phyloP scores from a whole-genome alignment of 148 eudicot species.

The Polygonum aviculare region DNA sequence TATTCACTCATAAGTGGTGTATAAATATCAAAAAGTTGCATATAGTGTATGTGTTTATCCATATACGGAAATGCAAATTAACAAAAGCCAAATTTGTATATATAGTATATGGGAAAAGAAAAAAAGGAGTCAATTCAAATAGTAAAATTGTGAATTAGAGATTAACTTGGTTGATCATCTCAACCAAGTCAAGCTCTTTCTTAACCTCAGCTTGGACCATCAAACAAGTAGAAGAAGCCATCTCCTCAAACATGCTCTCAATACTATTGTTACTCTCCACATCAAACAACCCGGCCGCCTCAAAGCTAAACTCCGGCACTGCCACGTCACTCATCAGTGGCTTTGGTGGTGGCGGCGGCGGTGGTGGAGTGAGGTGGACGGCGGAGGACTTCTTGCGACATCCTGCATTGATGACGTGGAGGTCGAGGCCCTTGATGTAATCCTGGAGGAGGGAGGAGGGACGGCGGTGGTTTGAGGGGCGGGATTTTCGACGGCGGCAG shows the following conservation, averaged over 20 bases:
- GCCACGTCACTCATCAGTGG: not conserved
- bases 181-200: slow-evolving; percentile 51
- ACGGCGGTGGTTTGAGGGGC: slow-evolving; percentile 34
- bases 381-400: slow-evolving; percentile 27
- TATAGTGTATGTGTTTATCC: not conserved
- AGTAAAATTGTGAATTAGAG: slow-evolving; percentile 8
- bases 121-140: not conserved
- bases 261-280: slow-evolving; percentile 18
- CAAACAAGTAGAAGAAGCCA: slow-evolving; percentile 11
- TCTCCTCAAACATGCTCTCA: slow-evolving; percentile 36
- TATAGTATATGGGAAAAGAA: no score
- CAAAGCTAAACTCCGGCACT: slow-evolving; percentile 42
- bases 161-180: slow-evolving; percentile 49
- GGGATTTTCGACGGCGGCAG: slow-evolving; percentile 43
- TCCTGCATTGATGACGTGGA: slow-evolving; percentile 40
- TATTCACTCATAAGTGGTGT: not conserved
- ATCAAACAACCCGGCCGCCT: slow-evolving; percentile 29
- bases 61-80: not conserved
- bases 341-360: not conserved
- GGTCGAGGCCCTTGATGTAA: slow-evolving; percentile 57
- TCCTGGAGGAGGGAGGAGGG: slow-evolving; percentile 53
- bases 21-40: not conserved
- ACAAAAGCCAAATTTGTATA: not conserved
- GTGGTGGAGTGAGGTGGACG: not conserved
- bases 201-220: slow-evolving; percentile 30